Evolutionary conservation across 768 basidiomycete species (phyloP).

Genomic region (Leccinum subtestaceum): DNA sequence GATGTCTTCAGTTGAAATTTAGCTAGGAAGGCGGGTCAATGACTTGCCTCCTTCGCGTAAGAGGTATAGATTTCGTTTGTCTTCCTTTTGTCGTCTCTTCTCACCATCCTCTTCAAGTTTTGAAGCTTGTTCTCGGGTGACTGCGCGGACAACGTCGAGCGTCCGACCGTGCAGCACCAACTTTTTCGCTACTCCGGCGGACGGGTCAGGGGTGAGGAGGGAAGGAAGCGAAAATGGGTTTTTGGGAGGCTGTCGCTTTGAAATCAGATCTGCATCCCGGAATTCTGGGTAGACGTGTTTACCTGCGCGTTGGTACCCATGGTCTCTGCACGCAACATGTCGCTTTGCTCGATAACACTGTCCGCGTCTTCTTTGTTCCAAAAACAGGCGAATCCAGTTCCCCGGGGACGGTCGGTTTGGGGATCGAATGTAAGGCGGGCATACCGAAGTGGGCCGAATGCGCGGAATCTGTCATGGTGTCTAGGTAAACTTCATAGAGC

Average conservation of each 20-base stretch:
- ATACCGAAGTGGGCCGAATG: conserved; percentile 91
- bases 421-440: conserved; percentile 86
- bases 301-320: conserved; percentile 40
- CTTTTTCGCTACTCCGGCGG: conserved; percentile 73
- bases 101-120: conserved; percentile 89
- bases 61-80: conserved; percentile 94
- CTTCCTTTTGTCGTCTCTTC: conserved; percentile 79
- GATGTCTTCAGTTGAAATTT: background rate
- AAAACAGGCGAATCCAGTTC: conserved; percentile 96
- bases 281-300: conserved; percentile 23
- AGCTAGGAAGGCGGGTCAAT: background rate
- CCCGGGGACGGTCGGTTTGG: conserved; percentile 81
- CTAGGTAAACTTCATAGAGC: background rate
- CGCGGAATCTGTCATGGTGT: conserved; percentile 57
- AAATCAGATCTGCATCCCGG: background rate
- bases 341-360: conserved; percentile 77
- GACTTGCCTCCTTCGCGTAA: conserved; percentile 87
- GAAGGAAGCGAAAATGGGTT: conserved; percentile 89
- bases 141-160: conserved; percentile 85
- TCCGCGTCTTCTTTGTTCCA: conserved; percentile 93
- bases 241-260: conserved; percentile 49
- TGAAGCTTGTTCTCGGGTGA: conserved; percentile 84
- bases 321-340: conserved; percentile 64
- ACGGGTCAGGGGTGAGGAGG: conserved; percentile 91
- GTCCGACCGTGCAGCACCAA: conserved; percentile 91